Percentiles rank a stretch among this genome's conserved stretches.
Evolutionary conservation across 1,284 basidiomycete species (phyloP).

Genomic region (Sporisorium iseilematis-ciliati): DNA sequence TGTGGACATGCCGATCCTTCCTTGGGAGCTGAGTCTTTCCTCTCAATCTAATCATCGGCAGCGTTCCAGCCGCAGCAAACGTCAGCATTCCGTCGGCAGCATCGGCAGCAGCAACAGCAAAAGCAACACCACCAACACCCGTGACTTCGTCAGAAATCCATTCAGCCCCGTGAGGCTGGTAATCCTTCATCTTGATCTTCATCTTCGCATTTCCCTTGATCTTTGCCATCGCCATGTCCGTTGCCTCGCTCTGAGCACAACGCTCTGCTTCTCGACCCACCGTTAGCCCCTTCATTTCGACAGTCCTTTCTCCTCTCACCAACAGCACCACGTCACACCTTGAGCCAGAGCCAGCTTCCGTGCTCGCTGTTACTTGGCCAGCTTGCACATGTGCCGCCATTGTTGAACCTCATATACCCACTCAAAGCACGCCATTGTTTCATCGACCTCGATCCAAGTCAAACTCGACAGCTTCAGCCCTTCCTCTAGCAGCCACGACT

Average conservation of each 20-base stretch:
- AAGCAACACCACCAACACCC: neutral
- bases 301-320: neutral
- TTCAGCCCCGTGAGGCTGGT: too few species aligned
- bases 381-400: neutral
- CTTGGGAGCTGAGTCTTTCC: neutral
- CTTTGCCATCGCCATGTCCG: neutral
- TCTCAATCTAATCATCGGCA: neutral
- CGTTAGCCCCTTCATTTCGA: slow-evolving; percentile 1
- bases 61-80: neutral
- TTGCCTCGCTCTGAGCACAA: neutral
- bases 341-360: neutral
- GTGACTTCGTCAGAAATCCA: neutral
- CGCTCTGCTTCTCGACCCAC: neutral
- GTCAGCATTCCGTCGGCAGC: neutral
- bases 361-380: neutral
- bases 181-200: neutral
- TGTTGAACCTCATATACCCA: too few species aligned
- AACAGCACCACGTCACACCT: neutral
- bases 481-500: neutral
- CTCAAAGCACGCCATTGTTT: too few species aligned
- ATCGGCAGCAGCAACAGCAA: neutral
- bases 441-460: neutral
- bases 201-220: neutral
- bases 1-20: slow-evolving; percentile 4
- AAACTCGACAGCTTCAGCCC: neutral